Percentiles rank a stretch among this genome's conserved stretches.
Conservation (phyloP, 345 rosid genomes). For the Gossypium turneri region DNA sequence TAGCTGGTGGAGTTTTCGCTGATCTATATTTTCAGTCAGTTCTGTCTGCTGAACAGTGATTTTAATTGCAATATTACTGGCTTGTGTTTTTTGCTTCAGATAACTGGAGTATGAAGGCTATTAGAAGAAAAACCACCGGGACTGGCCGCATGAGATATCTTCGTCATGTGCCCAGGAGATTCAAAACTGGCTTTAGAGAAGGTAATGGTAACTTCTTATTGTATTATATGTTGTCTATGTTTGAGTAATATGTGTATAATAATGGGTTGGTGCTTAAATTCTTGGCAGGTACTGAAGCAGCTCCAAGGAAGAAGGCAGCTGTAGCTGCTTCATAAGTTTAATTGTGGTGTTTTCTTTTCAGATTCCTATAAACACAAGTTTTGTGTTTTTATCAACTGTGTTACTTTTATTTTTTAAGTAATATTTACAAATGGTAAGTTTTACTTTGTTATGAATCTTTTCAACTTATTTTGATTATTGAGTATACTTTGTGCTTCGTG, state of each 20-base stretch:
- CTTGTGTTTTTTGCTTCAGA: conserved; percentile 25
- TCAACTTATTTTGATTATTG: not conserved
- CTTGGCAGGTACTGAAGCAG: conserved; percentile 55
- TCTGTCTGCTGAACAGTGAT: not conserved
- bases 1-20: not conserved
- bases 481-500: not conserved
- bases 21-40: not conserved
- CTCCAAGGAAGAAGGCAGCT: conserved; percentile 52
- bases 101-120: conserved; percentile 79
- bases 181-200: conserved; percentile 76
- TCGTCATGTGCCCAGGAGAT: conserved; percentile 63
- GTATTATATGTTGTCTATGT: not conserved
- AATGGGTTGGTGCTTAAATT: not conserved
- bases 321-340: conserved; percentile 39
- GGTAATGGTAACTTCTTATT: conserved; percentile 22
- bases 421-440: not conserved
- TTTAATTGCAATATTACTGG: not conserved
- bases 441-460: not conserved
- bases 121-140: conserved; percentile 71
- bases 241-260: not conserved
- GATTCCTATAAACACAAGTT: conserved; percentile 20
- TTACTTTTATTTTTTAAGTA: not conserved
- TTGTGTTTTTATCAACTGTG: conserved; percentile 14
- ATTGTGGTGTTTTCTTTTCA: conserved; percentile 3
- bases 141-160: conserved; percentile 77